phyloP scores from a whole-genome alignment of 768 basidiomycete genomes.

The Butyriboletus loyo region DNA sequence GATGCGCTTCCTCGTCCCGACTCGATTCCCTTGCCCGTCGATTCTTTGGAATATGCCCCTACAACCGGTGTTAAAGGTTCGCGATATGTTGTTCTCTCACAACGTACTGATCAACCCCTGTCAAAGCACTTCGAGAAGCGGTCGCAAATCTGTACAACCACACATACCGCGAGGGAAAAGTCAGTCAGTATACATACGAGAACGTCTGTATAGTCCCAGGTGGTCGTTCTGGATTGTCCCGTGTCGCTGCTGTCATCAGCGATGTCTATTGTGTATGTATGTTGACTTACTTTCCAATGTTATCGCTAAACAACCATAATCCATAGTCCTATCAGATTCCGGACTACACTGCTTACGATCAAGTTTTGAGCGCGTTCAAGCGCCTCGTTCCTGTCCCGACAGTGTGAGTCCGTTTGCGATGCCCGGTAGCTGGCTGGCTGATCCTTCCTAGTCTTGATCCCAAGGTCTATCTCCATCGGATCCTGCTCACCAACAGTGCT shows the following conservation, averaged over 20 bases:
- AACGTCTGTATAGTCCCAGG: constrained; percentile 96
- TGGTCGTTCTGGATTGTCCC: constrained; percentile 84
- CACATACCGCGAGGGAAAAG: constrained; percentile 78
- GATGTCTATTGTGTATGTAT: constrained; percentile 75
- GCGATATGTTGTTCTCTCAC: constrained; percentile 1
- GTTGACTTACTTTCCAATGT: not conserved
- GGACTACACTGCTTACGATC: constrained; percentile 88
- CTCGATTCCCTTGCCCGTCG: constrained; percentile 60
- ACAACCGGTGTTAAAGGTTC: constrained; percentile 86
- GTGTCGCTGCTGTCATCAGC: constrained; percentile 88
- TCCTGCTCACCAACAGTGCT: constrained; percentile 1
- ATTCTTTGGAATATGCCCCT: constrained; percentile 86
- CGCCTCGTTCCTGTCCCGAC: constrained; percentile 90
- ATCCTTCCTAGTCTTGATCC: constrained; percentile 41
- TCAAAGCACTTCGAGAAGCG: constrained; percentile 73
- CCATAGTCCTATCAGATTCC: constrained; percentile 82
- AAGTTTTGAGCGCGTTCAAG: constrained; percentile 81
- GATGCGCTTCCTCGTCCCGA: constrained; percentile 65
- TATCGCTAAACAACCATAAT: not conserved
- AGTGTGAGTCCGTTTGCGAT: constrained; percentile 48
- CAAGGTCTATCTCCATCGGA: constrained; percentile 29
- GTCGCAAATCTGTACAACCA: constrained; percentile 89
- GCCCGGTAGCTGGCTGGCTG: not conserved
- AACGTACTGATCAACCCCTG: constrained; percentile 1
- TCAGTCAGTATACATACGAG: constrained; percentile 84